A percentile compares a stretch with the other conserved stretches of the same genome.
These are phyloP conservation scores for Hypoxylon rickii DNA, from an alignment of 495 filamentous ascomycete genomes.

Conservation along the genomic window DNA sequence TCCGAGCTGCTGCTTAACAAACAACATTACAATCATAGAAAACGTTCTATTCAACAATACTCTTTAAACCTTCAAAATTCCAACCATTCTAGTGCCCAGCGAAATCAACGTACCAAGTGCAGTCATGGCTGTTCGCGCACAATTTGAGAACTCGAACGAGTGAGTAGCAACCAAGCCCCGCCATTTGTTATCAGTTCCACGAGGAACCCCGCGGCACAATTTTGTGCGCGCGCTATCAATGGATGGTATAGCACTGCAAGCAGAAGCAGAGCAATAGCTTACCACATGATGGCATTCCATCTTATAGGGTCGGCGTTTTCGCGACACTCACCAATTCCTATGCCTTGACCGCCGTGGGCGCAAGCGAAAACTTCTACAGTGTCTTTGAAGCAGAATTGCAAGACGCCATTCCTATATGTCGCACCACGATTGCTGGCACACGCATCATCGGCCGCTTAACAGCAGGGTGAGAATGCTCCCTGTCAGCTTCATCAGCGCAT, in stretches of 20 bases:
- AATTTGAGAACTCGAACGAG: constrained; percentile 99
- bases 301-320: constrained; percentile 90
- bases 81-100: constrained; percentile 6
- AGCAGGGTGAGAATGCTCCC: constrained; percentile 80
- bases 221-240: constrained; percentile 24
- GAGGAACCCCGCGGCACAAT: constrained; percentile 30
- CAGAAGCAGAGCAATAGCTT: background rate
- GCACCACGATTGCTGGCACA: constrained; percentile 95
- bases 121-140: constrained; percentile 78
- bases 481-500: background rate
- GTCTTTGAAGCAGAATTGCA: constrained; percentile 96
- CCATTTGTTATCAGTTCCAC: constrained; percentile 7
- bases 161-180: constrained; percentile 55
- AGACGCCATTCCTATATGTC: constrained; percentile 97
- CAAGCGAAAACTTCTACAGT: constrained; percentile 97
- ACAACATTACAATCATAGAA: too few species aligned
- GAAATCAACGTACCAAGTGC: constrained; percentile 2
- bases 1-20: too few species aligned
- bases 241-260: background rate
- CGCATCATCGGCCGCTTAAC: constrained; percentile 94
- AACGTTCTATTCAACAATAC: background rate
- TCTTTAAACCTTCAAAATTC: constrained; percentile 24
- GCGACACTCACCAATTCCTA: constrained; percentile 95
- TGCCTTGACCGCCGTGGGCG: constrained; percentile 88
- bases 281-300: constrained; percentile 33